Conservation (phyloP, 352 stramenopile genomes). For the Globisporangium nagaii region DNA sequence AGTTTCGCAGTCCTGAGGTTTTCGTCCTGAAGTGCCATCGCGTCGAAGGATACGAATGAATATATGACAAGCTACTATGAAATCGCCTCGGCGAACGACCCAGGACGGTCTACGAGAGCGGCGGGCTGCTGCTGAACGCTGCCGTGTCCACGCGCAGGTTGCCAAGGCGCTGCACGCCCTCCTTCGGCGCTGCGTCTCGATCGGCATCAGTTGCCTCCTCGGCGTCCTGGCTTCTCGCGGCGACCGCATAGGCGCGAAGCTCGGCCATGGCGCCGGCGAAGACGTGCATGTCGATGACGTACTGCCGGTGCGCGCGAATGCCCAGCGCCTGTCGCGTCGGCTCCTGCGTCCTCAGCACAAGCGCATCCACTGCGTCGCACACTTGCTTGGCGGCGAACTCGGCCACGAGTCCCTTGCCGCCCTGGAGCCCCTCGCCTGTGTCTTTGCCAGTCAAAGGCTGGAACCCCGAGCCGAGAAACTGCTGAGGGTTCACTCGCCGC, state of each 20-base stretch:
- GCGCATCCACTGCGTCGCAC: slow-evolving; percentile 4
- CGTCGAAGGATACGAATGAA: too few species aligned
- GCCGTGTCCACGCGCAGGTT: slow-evolving; percentile 1
- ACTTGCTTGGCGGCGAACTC: slow-evolving; percentile 4
- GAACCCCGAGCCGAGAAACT: slow-evolving; percentile 24
- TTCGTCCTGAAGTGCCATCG: too few species aligned
- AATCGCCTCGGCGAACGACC: too few species aligned
- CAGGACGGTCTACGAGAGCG: background rate
- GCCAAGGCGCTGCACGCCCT: slow-evolving; percentile 5
- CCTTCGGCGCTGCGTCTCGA: too few species aligned
- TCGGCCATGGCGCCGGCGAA: slow-evolving; percentile 1
- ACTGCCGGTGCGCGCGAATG: slow-evolving; percentile 2
- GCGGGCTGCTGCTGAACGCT: background rate
- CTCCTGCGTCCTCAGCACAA: slow-evolving; percentile 6
- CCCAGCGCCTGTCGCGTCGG: slow-evolving; percentile 4
- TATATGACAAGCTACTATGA: too few species aligned
- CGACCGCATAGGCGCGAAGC: background rate
- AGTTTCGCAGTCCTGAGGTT: too few species aligned
- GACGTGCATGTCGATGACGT: slow-evolving; percentile 7
- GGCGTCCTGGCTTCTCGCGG: too few species aligned
- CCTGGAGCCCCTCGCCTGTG: background rate
- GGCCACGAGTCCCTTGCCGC: slow-evolving; percentile 3
- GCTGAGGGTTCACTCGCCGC: slow-evolving; percentile 12
- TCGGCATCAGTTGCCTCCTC: too few species aligned
- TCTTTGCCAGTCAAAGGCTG: too few species aligned